Percentiles rank a stretch among this genome's conserved stretches.
These are phyloP conservation scores for Gymnopilus dilepis DNA, from an alignment of 768 basidiomycete species.

Conservation along the genomic window DNA sequence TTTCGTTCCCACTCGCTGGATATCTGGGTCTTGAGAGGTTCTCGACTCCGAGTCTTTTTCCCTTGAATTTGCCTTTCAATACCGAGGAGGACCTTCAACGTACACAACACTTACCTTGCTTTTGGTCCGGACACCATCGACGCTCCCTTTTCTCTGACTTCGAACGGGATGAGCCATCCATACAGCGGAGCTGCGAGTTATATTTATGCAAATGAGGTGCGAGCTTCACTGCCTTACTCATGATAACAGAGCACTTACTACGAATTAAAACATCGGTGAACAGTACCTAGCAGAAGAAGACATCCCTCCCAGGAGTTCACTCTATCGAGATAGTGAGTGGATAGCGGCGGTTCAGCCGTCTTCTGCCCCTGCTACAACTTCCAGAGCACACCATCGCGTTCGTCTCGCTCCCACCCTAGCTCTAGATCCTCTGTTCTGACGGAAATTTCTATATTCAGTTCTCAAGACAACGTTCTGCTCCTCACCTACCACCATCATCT, in stretches of 20 bases:
- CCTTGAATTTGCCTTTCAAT: background rate
- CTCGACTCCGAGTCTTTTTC: background rate
- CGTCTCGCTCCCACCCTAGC: background rate
- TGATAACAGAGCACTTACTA: background rate
- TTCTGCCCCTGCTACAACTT: background rate
- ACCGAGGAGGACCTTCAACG: background rate
- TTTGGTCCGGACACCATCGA: background rate
- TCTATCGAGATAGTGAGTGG: conserved; percentile 15
- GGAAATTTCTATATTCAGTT: background rate
- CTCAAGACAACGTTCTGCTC: conserved; percentile 1
- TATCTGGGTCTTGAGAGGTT: background rate
- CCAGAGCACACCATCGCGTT: background rate
- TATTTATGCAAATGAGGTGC: conserved; percentile 38
- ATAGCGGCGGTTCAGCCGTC: conserved; percentile 14
- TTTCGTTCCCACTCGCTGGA: too few species aligned
- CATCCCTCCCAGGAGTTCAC: conserved; percentile 8
- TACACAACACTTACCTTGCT: too few species aligned
- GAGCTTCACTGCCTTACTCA: too few species aligned
- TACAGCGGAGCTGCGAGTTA: conserved; percentile 40
- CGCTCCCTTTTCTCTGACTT: background rate
- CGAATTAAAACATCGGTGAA: too few species aligned
- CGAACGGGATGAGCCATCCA: conserved; percentile 33
- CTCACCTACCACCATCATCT: background rate
- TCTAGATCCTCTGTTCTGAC: background rate
- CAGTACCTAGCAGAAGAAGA: conserved; percentile 11